These are phyloP conservation scores for Aspergillus viridinutans DNA, from an alignment of 2,329 filamentous ascomycete genomes.

Conservation along the genomic window DNA sequence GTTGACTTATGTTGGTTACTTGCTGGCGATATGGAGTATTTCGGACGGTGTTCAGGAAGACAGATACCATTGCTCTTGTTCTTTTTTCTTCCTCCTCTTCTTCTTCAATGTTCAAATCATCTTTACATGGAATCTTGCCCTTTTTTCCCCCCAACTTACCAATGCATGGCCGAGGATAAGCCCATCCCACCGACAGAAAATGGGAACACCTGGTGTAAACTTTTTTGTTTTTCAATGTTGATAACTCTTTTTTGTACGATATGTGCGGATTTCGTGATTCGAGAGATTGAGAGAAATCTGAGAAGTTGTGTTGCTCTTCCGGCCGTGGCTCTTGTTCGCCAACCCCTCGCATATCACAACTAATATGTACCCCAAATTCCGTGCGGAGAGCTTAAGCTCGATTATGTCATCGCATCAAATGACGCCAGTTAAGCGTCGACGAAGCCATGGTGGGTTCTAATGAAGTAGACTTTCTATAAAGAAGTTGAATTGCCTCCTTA, in stretches of 20 bases:
- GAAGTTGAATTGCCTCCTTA: not conserved
- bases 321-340: not conserved
- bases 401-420: constrained; percentile 11
- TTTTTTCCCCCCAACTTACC: constrained; percentile 7
- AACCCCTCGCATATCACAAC: not conserved
- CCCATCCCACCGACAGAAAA: constrained; percentile 6
- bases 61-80: constrained; percentile 27
- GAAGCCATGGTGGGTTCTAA: not conserved
- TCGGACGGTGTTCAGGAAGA: constrained; percentile 23
- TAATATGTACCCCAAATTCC: not conserved
- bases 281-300: not conserved
- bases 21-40: constrained; percentile 14
- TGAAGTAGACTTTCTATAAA: not conserved
- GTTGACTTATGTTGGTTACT: constrained; percentile 11
- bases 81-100: constrained; percentile 7
- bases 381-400: not conserved
- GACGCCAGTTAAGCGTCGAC: constrained; percentile 6
- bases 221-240: constrained; percentile 7
- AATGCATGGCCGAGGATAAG: not conserved
- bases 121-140: constrained; percentile 10
- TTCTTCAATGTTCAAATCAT: not conserved
- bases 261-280: constrained; percentile 12
- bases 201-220: constrained; percentile 6
- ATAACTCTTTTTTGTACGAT: constrained; percentile 14
- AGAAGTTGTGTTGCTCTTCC: not conserved